phyloP scores from a whole-genome alignment of 768 basidiomycete species.

The Sporobolomyces phaffii region DNA sequence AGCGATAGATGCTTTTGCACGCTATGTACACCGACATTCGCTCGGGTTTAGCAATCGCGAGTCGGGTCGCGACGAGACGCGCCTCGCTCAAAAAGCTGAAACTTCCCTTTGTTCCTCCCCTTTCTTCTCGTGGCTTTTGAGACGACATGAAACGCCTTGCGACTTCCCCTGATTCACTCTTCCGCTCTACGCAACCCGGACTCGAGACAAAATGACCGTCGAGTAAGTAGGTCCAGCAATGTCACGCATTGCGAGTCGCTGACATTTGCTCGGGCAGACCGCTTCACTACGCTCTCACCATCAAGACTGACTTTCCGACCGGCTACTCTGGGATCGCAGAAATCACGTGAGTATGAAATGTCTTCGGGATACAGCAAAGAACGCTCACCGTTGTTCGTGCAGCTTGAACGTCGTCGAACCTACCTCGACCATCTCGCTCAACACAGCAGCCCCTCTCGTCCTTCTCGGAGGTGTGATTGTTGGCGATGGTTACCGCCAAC shows the following conservation, averaged over 20 bases:
- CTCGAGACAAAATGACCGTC: not conserved
- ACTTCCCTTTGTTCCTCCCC: conserved; percentile 3
- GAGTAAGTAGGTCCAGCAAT: too few species aligned
- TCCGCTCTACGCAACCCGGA: not conserved
- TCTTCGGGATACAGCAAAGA: not conserved
- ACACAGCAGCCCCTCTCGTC: conserved; percentile 12
- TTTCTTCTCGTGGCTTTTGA: not conserved
- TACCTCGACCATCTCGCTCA: not conserved
- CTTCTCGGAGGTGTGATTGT: conserved; percentile 20
- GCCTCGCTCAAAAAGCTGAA: not conserved
- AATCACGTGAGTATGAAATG: too few species aligned
- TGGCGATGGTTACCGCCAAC: fast-evolving
- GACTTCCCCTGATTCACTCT: conserved; percentile 1
- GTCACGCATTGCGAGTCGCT: not conserved
- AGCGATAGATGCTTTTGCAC: too few species aligned
- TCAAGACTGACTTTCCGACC: not conserved
- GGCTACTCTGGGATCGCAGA: not conserved
- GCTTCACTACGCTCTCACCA: not conserved
- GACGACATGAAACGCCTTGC: conserved; percentile 1
- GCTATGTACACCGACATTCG: too few species aligned
- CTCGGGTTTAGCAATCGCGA: too few species aligned
- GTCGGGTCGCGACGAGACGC: too few species aligned
- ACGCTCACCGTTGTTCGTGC: not conserved
- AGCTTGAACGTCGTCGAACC: not conserved
- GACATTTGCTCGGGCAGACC: conserved; percentile 5